Evolutionary conservation across 1,139 yeast genomes (phyloP).

Genomic region (Lodderomyces pseudojiufengensis): DNA sequence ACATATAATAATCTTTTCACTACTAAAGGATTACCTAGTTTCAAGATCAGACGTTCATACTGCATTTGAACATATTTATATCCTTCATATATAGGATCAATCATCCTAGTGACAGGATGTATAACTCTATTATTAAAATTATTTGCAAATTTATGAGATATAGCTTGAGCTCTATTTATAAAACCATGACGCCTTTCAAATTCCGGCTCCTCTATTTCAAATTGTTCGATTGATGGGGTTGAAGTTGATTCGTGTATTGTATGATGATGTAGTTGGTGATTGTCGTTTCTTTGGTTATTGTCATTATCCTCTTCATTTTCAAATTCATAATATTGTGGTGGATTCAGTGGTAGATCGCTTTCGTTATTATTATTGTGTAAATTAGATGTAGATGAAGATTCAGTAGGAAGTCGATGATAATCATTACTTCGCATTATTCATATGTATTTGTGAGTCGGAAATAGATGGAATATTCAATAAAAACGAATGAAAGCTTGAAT

Average conservation of each 20-base stretch:
- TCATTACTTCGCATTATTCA: slow-evolving; percentile 1
- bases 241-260: slow-evolving; percentile 2
- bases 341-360: slow-evolving; percentile 18
- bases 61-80: slow-evolving; percentile 42
- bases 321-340: slow-evolving; percentile 31
- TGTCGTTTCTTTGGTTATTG: background rate
- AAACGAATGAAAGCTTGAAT: too few species aligned
- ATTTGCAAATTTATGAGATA: slow-evolving; percentile 31
- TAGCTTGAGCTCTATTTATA: slow-evolving; percentile 26
- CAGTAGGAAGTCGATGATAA: slow-evolving; percentile 3
- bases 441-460: background rate
- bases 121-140: slow-evolving; percentile 45
- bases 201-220: slow-evolving; percentile 38
- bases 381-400: background rate
- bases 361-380: background rate
- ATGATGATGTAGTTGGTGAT: background rate
- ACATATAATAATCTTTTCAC: slow-evolving; percentile 75
- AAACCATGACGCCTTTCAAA: slow-evolving; percentile 20
- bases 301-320: slow-evolving; percentile 9
- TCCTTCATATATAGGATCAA: slow-evolving; percentile 68
- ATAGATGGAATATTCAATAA: too few species aligned
- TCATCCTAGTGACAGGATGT: slow-evolving; percentile 50
- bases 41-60: slow-evolving; percentile 56
- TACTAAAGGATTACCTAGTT: slow-evolving; percentile 81
- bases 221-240: slow-evolving; percentile 29